Conservation (phyloP, 345 rosid species). For the Acer campestre region DNA sequence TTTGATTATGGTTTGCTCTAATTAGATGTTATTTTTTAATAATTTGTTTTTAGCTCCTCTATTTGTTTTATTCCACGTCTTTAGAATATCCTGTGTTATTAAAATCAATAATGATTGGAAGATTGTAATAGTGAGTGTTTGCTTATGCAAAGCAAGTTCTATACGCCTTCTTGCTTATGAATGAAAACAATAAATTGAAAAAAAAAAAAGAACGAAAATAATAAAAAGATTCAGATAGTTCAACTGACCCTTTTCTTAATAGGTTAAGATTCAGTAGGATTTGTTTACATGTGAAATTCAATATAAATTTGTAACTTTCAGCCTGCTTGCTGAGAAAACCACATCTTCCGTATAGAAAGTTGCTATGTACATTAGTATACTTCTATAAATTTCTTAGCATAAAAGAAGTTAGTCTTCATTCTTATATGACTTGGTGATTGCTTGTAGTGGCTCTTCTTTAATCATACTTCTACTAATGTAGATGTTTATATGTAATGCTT, state of each 20-base stretch:
- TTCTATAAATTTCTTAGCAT: not conserved
- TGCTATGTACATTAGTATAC: not conserved
- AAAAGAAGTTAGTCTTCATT: not conserved
- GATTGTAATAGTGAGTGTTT: not conserved
- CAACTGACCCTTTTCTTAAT: not conserved
- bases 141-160: not conserved
- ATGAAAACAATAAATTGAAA: not conserved
- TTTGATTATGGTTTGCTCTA: not conserved
- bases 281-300: not conserved
- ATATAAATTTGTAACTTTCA: not conserved
- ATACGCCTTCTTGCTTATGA: not conserved
- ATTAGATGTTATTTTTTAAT: not conserved
- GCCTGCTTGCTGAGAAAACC: not conserved
- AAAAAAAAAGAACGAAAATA: not conserved
- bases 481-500: slow-evolving; percentile 24
- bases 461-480: not conserved
- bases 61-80: not conserved
- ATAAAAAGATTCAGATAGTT: not conserved
- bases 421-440: slow-evolving; percentile 6
- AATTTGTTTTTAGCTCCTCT: not conserved
- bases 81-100: not conserved
- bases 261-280: not conserved
- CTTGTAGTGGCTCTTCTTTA: not conserved
- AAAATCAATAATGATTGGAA: slow-evolving; percentile 8
- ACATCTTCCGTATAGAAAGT: not conserved